Base-by-base conservation (phyloP, 441 rosid species). In the Corymbia calophylla region DNA sequence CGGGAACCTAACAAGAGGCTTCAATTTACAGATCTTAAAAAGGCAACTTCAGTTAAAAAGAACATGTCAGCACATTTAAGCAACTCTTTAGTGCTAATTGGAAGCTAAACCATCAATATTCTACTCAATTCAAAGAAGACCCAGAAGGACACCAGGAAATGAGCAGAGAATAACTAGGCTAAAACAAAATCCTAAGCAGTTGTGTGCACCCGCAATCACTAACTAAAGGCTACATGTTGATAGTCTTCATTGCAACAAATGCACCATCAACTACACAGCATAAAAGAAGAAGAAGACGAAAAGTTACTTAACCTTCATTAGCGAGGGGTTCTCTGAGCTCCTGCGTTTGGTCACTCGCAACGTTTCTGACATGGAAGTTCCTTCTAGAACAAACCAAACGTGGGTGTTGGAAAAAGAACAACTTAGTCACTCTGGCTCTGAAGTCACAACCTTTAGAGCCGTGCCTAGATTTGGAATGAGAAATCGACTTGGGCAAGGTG, bases 331-430 rank as follows among this genome's bases (percentile, higher is more conserved):
- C 95, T 19, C 90, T 87, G 9, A 89, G 77, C 70, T 91, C 95
- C 88, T 92, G 92, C 89, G 90, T 94, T 0, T 93, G 94, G 87
- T 94, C 94, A 81, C 94, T 93, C 56, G 94, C 94, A 35, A 93
- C 93, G 54, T 92, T 94, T 91, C 92, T 93, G 53, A 94, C 94
- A 25, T 87, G 86, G 53, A 89, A 90, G 88, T 89, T 54, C 91
- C 93, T 91, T 81, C 90, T 47, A 12, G 90, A 80, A 13, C 68
- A 89, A 21, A 90, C 92, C 53, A 90, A 47, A 86, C 88, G 92
- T 89, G 90, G 91, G 85, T 58, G 93, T 68, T 93, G 89, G 55
- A 91, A 89, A 88, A 94, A 91, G 73, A 93, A 91, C 91, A 94
- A 88, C 91, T 90, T 92, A 56, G 92, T 88, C 70, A 56, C 89